Evolutionary conservation across 2,329 filamentous ascomycete species (phyloP), one percentile per base, ranked within the genome.

Genomic region (Rhexocercosporidium sp.): DNA sequence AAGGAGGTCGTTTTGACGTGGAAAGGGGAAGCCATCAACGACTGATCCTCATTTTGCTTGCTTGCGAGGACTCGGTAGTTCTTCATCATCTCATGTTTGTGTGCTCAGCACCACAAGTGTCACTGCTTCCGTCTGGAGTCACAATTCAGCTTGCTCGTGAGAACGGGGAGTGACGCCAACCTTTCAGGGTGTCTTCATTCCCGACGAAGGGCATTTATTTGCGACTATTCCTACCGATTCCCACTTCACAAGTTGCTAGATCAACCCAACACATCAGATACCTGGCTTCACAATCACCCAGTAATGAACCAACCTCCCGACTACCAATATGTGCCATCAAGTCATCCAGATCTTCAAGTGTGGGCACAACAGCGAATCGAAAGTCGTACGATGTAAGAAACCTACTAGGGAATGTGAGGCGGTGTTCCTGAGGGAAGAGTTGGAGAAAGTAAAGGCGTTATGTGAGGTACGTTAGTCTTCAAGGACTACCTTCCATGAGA

Each of bases 1-100:
- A 76, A 78, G 53, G 79, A 82, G 67, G 73, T 89, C 37, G 78
- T 86, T 18, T 75, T 90, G 72, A 84, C 82, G 6, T 85, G 81
- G 78, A 81, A 84, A 62, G 87, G 86, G 1, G 79, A 78, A 29
- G 59, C 67, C 27, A 69, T 77, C 62, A 65, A 66, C 39, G 16
- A 39, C n/a, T 72, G 54, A 72, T 53, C 22, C 39, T 29, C 27
- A 12, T 12, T 16, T 20, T 27, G 53, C n/a, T 44, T 66, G 59
- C 53, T 53, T 59, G 44, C 37, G 8, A 44, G 51, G 51, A 66
- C 65, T 63, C 53, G 60, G 59, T 14, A n/a, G 22, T 37, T 18
- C 7, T 47, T 57, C 44, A 53, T 46, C 60, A 25, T 39, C 37
- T 41, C 11, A 47, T 59, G 47, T 65, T 53, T 44, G 59, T 39